Evolutionary conservation across 805 yeast species (phyloP), one percentile per base, ranked within the genome.

Genomic region (Kodamaea hsintzibuensis): DNA sequence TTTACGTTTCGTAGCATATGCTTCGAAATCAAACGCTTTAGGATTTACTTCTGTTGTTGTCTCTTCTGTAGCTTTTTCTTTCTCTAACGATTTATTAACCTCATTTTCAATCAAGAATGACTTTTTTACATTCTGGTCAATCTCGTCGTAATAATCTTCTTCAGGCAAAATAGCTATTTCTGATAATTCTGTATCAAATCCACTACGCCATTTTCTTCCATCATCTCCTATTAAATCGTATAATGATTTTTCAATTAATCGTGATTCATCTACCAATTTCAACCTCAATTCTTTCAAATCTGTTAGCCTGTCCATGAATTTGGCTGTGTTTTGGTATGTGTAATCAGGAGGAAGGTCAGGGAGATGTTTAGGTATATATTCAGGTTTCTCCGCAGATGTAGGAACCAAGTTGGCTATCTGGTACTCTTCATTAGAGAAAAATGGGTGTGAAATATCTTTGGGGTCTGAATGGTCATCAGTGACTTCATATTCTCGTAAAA

Each of bases 271-370:
- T 1, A 90, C 92, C 50, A 92, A 74, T 61, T 82, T 82, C 52
- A 88, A 82, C 57, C 93, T 78, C 52, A 93, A 78, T 54, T 81
- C 74, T 58, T 86, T 82, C 56, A 92, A 89, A 62, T 90, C 93
- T 1, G 85, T 81, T 13, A 85, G 70, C 17, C 85, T 76, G 19
- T 82, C 74, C 53, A 85, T 78, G 65, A 76, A 91, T 57, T 79
- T 78, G 0, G 96, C 88, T 0, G 97, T 88, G 53, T 85, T 81
- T 68, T 83, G 84, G 66, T 88, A 93, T 0, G 98, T 93, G 69
- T 92, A 96, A 62, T 91, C 96, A 0, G 98, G 97, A 0, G 99
- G 99, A 27, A 93, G 77, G 10, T 84, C 83, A 0, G 99, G 99
- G 60, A 93, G 72, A 85, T 91, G 91, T 5, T 72, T 64, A 0